These are phyloP conservation scores for Neopestalotiopsis sp. DNA, from an alignment of 2,329 filamentous ascomycete genomes.

Conservation along the genomic window DNA sequence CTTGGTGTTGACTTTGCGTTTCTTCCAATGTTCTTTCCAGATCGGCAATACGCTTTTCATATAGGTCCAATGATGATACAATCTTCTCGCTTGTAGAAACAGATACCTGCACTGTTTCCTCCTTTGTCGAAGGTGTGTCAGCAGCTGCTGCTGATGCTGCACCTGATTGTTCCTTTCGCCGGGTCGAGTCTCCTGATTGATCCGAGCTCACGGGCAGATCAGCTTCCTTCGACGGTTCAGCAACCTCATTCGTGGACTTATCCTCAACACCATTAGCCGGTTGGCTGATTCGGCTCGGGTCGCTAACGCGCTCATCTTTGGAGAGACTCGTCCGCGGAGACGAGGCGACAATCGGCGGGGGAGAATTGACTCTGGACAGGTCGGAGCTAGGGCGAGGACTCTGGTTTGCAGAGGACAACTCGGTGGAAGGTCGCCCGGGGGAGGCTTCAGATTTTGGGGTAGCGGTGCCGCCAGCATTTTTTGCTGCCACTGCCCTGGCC, in stretches of 20 bases:
- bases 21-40: conserved; percentile 42
- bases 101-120: conserved; percentile 19
- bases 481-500: conserved; percentile 84
- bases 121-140: not conserved
- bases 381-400: conserved; percentile 51
- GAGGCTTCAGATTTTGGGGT: conserved; percentile 52
- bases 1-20: conserved; percentile 66
- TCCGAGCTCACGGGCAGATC: conserved; percentile 18
- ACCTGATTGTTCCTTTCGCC: conserved; percentile 24
- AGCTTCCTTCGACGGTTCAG: conserved; percentile 13
- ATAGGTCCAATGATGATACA: conserved; percentile 39
- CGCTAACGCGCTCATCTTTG: conserved; percentile 24
- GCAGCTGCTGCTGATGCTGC: not conserved
- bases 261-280: not conserved
- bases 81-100: conserved; percentile 22
- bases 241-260: not conserved
- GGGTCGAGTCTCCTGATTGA: conserved; percentile 21
- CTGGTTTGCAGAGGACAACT: conserved; percentile 38
- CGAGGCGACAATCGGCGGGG: conserved; percentile 19
- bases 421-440: conserved; percentile 45
- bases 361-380: conserved; percentile 26
- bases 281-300: conserved; percentile 3
- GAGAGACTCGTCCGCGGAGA: conserved; percentile 27
- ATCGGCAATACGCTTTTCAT: conserved; percentile 44
- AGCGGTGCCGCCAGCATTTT: conserved; percentile 51